These are phyloP conservation scores for Scedosporium dehoogii DNA, from an alignment of 2,329 filamentous ascomycete genomes.

Conservation along the genomic window DNA sequence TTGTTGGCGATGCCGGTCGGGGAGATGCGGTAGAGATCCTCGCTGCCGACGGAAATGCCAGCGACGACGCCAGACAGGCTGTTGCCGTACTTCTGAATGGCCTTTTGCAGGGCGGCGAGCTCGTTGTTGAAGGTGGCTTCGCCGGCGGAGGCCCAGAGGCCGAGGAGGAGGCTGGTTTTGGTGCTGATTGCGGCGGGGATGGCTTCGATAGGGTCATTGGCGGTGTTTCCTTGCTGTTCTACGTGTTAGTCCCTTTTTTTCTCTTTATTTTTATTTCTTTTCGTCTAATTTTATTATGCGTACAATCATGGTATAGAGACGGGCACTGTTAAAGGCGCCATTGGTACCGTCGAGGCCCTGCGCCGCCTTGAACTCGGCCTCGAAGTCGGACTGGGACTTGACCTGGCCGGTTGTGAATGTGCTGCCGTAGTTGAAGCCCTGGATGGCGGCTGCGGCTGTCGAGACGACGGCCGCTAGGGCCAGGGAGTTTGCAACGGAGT, in stretches of 20 bases:
- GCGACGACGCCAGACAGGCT: slow-evolving; percentile 57
- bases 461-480: slow-evolving; percentile 7
- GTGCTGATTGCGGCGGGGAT: slow-evolving; percentile 78
- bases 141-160: slow-evolving; percentile 70
- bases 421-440: slow-evolving; percentile 68
- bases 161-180: slow-evolving; percentile 68
- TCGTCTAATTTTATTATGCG: neutral
- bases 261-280: no score
- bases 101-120: slow-evolving; percentile 58
- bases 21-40: slow-evolving; percentile 77
- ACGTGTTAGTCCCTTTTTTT: slow-evolving; percentile 12
- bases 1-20: slow-evolving; percentile 55
- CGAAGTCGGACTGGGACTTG: slow-evolving; percentile 56
- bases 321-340: slow-evolving; percentile 55
- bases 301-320: slow-evolving; percentile 66
- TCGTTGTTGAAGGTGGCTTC: slow-evolving; percentile 58
- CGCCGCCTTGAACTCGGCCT: slow-evolving; percentile 59
- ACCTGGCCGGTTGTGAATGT: slow-evolving; percentile 48
- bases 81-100: slow-evolving; percentile 58
- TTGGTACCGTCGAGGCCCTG: slow-evolving; percentile 52
- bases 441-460: slow-evolving; percentile 25
- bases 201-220: slow-evolving; percentile 55
- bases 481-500: slow-evolving; percentile 1
- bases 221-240: slow-evolving; percentile 50
- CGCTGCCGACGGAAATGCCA: slow-evolving; percentile 77